Percentiles rank a stretch among this genome's conserved stretches.
These are phyloP conservation scores for Cladosporium phlei DNA, from an alignment of 2,329 filamentous ascomycete genomes.

Conservation along the genomic window DNA sequence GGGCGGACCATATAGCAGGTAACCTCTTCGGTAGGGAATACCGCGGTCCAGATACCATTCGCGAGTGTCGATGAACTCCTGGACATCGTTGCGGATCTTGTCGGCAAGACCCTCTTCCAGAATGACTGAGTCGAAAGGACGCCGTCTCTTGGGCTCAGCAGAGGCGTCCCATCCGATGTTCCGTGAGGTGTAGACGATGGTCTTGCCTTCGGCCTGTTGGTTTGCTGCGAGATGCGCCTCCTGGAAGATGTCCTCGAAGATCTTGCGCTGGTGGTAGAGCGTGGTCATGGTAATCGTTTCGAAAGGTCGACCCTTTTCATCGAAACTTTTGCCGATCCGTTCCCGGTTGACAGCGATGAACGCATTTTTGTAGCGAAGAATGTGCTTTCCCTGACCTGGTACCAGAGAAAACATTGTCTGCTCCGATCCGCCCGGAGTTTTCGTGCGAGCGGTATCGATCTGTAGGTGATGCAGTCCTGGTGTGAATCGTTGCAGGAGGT, in stretches of 20 bases:
- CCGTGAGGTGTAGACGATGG: constrained; percentile 80
- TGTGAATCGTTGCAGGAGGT: constrained; percentile 53
- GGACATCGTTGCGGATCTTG: constrained; percentile 71
- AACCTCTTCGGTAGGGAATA: constrained; percentile 85
- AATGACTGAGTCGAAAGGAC: constrained; percentile 82
- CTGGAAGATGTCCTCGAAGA: constrained; percentile 84
- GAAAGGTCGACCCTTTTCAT: constrained; percentile 82
- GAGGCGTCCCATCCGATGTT: constrained; percentile 81
- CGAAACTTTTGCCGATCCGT: constrained; percentile 71
- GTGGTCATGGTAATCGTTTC: constrained; percentile 92
- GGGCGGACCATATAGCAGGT: constrained; percentile 82
- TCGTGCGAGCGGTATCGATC: constrained; percentile 59
- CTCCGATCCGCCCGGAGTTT: constrained; percentile 61
- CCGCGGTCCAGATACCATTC: constrained; percentile 93
- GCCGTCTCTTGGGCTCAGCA: constrained; percentile 77
- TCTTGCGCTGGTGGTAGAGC: constrained; percentile 78
- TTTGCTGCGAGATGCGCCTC: constrained; percentile 79
- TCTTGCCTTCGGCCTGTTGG: constrained; percentile 83
- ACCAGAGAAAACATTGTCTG: constrained; percentile 82
- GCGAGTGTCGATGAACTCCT: constrained; percentile 72
- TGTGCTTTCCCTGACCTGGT: constrained; percentile 83
- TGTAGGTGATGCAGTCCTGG: constrained; percentile 60
- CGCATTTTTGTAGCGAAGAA: constrained; percentile 79
- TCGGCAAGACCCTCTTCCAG: constrained; percentile 81
- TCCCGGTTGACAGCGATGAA: constrained; percentile 84